phyloP scores from a whole-genome alignment of 108 stramenopile species.

The Fragilaria crotonensis region DNA sequence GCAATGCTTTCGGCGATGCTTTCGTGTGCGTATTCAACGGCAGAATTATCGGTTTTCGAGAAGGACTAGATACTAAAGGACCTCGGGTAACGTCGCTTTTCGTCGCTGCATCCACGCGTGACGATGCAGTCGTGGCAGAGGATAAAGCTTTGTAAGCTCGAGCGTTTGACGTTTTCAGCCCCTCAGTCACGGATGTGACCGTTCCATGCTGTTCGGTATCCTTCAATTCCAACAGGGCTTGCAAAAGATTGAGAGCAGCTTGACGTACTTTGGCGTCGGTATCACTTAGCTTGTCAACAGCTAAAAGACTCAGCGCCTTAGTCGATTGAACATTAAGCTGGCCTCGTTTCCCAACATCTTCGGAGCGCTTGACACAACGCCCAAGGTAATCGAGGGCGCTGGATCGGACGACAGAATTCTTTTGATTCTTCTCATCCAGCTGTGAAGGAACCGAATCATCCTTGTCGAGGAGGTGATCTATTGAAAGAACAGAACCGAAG shows the following conservation, averaged over 20 bases:
- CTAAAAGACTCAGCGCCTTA: slow-evolving; percentile 28
- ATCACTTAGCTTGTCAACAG: slow-evolving; percentile 52
- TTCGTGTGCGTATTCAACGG: not conserved
- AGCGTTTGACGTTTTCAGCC: slow-evolving; percentile 45
- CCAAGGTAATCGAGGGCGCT: slow-evolving; percentile 51
- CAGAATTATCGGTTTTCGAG: not conserved
- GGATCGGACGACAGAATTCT: slow-evolving; percentile 68
- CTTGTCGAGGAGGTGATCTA: slow-evolving; percentile 67
- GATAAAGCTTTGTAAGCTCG: slow-evolving; percentile 63
- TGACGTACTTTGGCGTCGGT: slow-evolving; percentile 69
- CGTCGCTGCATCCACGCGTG: not conserved
- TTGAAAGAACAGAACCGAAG: slow-evolving; percentile 72
- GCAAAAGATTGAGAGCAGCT: slow-evolving; percentile 44
- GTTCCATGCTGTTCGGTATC: slow-evolving; percentile 22
- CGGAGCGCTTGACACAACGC: slow-evolving; percentile 52
- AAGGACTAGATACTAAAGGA: not conserved
- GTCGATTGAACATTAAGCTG: slow-evolving; percentile 28
- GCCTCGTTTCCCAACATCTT: slow-evolving; percentile 45
- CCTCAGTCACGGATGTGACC: slow-evolving; percentile 21
- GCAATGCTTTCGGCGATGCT: slow-evolving; percentile 1
- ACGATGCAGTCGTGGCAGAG: not conserved
- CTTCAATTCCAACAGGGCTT: slow-evolving; percentile 32
- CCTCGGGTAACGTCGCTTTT: not conserved
- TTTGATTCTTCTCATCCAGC: slow-evolving; percentile 63
- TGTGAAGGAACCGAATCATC: slow-evolving; percentile 52